Conservation (phyloP, 371 early-diverging fungal genomes). For the Thermomucor indicae-seudaticae region DNA sequence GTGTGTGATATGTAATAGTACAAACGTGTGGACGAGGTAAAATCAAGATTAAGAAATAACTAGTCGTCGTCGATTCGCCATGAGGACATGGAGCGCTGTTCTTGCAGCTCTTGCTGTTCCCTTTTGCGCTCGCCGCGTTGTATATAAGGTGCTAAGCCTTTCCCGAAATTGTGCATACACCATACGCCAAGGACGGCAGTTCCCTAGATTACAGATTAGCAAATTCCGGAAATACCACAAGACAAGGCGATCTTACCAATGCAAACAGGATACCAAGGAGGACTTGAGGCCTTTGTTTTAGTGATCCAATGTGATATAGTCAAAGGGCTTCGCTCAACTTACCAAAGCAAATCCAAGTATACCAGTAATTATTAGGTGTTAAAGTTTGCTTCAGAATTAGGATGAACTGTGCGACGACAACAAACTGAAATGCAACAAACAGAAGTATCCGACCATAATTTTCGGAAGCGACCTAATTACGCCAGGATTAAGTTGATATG, state of each 20-base stretch:
- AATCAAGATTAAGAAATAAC: background rate
- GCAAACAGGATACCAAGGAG: conserved; percentile 31
- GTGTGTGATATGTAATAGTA: background rate
- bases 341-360: conserved; percentile 48
- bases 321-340: conserved; percentile 3
- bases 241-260: conserved; percentile 17
- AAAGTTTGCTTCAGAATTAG: conserved; percentile 28
- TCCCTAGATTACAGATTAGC: background rate
- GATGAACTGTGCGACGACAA: conserved; percentile 28
- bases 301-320: background rate
- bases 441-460: conserved; percentile 23
- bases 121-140: conserved; percentile 32
- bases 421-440: conserved; percentile 36
- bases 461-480: conserved; percentile 28
- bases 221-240: background rate
- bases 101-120: conserved; percentile 12
- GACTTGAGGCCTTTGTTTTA: conserved; percentile 15
- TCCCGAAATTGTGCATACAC: conserved; percentile 35
- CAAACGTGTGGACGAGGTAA: background rate
- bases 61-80: conserved; percentile 44
- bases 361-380: conserved; percentile 21
- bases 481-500: conserved; percentile 7
- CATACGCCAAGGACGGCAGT: conserved; percentile 19
- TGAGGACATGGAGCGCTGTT: conserved; percentile 12
- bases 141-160: conserved; percentile 37